Conservation (phyloP, 805 yeast species). For the Candida patagonica region DNA sequence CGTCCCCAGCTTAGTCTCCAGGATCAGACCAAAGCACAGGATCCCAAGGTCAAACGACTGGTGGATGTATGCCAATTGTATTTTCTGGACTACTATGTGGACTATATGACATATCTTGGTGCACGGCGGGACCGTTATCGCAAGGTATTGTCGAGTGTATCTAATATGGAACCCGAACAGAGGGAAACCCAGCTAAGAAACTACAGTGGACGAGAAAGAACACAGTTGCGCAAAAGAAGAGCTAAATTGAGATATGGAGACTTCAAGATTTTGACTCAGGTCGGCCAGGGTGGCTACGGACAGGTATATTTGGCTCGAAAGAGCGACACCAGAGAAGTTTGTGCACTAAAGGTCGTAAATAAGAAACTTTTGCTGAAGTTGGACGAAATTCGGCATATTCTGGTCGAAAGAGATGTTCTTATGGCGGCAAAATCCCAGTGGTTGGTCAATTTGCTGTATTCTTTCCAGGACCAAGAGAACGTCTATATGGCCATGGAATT, state of each 20-base stretch:
- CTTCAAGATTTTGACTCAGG: slow-evolving; percentile 94
- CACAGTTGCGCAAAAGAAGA: slow-evolving; percentile 76
- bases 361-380: slow-evolving; percentile 77
- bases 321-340: slow-evolving; percentile 87
- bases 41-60: slow-evolving; percentile 70
- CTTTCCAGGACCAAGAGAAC: slow-evolving; percentile 87
- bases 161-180: slow-evolving; percentile 29
- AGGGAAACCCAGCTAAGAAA: slow-evolving; percentile 60
- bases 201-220: slow-evolving; percentile 77
- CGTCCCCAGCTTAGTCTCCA: slow-evolving; percentile 10
- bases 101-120: slow-evolving; percentile 86
- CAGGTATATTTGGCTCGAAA: slow-evolving; percentile 95
- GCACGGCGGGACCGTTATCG: slow-evolving; percentile 74
- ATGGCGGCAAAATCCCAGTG: slow-evolving; percentile 95
- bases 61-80: slow-evolving; percentile 91
- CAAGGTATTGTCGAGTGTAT: slow-evolving; percentile 48
- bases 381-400: slow-evolving; percentile 91
- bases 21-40: slow-evolving; percentile 38
- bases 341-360: slow-evolving; percentile 88
- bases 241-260: slow-evolving; percentile 90
- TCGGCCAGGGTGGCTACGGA: slow-evolving; percentile 99
- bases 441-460: slow-evolving; percentile 88
- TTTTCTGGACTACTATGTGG: slow-evolving; percentile 92
- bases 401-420: slow-evolving; percentile 92
- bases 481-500: slow-evolving; percentile 97